Conservation (phyloP, 2,329 filamentous ascomycete species). For the Chrysosporium queenslandicum region DNA sequence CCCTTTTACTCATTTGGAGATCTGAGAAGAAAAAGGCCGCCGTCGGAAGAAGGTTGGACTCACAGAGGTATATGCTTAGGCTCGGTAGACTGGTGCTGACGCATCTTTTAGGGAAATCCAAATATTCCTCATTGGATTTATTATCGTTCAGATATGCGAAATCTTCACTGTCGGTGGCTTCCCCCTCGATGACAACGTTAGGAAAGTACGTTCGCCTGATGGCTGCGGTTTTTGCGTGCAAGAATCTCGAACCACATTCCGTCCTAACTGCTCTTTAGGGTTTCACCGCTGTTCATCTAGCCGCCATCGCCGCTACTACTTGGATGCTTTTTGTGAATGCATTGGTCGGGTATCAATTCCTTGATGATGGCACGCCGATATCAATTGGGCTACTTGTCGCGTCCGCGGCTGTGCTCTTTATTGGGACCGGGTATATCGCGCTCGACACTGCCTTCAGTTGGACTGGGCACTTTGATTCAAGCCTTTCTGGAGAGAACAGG, state of each 20-base stretch:
- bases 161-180: slow-evolving; percentile 93
- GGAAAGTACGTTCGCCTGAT: slow-evolving; percentile 50
- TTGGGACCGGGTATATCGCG: slow-evolving; percentile 90
- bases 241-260: neutral
- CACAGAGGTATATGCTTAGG: neutral
- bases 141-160: slow-evolving; percentile 83
- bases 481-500: slow-evolving; percentile 48
- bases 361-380: slow-evolving; percentile 83
- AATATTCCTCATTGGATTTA: slow-evolving; percentile 76
- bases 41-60: slow-evolving; percentile 74
- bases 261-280: slow-evolving; percentile 43
- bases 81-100: neutral
- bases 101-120: slow-evolving; percentile 74
- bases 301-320: slow-evolving; percentile 72
- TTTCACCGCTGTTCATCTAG: slow-evolving; percentile 84
- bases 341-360: slow-evolving; percentile 79
- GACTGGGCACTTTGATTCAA: slow-evolving; percentile 66
- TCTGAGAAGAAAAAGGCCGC: slow-evolving; percentile 88
- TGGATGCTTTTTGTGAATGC: slow-evolving; percentile 93
- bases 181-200: slow-evolving; percentile 58
- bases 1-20: slow-evolving; percentile 59
- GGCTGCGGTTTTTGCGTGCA: neutral
- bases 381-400: slow-evolving; percentile 65
- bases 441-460: slow-evolving; percentile 84
- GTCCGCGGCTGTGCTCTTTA: slow-evolving; percentile 63